These are phyloP conservation scores for Fusarium pseudograminearum DNA, from an alignment of 2,329 filamentous ascomycete genomes.

Conservation along the genomic window DNA sequence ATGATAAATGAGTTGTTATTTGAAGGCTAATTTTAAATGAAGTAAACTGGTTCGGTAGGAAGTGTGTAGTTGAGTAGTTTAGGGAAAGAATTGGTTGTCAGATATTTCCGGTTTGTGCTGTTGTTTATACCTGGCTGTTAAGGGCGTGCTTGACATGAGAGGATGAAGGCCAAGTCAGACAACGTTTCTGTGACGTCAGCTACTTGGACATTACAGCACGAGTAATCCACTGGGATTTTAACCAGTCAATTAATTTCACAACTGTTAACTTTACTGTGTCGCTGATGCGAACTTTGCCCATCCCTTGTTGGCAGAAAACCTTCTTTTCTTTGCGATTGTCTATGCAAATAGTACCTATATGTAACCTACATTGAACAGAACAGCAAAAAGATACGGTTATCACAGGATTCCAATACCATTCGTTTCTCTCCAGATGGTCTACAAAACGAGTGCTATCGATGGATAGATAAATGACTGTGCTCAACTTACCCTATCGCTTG, in stretches of 20 bases:
- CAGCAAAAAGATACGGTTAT: accelerated
- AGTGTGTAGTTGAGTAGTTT: neutral
- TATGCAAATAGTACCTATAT: neutral
- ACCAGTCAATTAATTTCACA: accelerated
- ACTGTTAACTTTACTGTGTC: accelerated
- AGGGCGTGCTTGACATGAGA: constrained; percentile 19
- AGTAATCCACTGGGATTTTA: neutral
- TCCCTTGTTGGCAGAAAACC: accelerated
- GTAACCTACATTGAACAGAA: accelerated
- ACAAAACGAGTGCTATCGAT: neutral
- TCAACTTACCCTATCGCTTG: neutral
- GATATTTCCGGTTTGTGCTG: accelerated
- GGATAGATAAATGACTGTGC: no score
- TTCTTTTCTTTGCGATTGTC: neutral
- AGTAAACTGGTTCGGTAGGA: accelerated
- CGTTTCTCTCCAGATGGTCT: neutral
- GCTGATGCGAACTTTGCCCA: no score
- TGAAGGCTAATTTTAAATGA: neutral
- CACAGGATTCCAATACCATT: accelerated
- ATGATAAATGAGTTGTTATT: accelerated
- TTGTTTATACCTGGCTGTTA: neutral
- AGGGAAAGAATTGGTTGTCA: neutral
- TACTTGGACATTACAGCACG: accelerated
- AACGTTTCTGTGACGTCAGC: constrained; percentile 9
- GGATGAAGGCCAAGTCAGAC: neutral